A percentile compares a stretch with the other conserved stretches of the same genome.
Conservation (phyloP, 352 stramenopile species). For the Phytophthora pistaciae region DNA sequence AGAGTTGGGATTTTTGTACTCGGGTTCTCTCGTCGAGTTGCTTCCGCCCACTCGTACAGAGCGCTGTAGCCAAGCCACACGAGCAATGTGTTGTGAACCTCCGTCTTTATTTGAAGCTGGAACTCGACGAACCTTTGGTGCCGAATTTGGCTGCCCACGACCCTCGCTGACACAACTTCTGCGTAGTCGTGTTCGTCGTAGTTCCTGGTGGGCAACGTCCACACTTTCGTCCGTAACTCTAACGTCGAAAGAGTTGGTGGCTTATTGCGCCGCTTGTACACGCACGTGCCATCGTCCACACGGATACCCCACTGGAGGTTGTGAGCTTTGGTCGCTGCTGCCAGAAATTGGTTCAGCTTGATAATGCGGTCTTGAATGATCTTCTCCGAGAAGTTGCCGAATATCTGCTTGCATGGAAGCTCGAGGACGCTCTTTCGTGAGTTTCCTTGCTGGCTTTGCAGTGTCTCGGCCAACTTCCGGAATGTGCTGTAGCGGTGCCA, state of each 20-base stretch:
- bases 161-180: constrained; percentile 12
- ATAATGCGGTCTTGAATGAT: constrained; percentile 64
- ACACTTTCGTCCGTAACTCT: constrained; percentile 17
- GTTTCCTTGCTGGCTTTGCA: constrained; percentile 61
- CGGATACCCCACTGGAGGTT: constrained; percentile 67
- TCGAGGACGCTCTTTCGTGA: constrained; percentile 62
- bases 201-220: constrained; percentile 8
- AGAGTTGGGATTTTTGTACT: constrained; percentile 54
- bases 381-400: constrained; percentile 63
- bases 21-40: constrained; percentile 7
- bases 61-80: constrained; percentile 21
- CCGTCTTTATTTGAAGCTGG: constrained; percentile 21
- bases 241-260: constrained; percentile 1
- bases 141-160: constrained; percentile 18
- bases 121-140: constrained; percentile 20
- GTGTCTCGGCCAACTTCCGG: constrained; percentile 58
- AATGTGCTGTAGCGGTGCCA: constrained; percentile 73
- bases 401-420: constrained; percentile 66
- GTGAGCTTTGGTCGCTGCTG: constrained; percentile 58
- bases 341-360: constrained; percentile 69
- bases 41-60: constrained; percentile 18
- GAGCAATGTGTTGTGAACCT: constrained; percentile 17
- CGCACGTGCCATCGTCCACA: constrained; percentile 25
- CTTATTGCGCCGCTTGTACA: constrained; percentile 63
- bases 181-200: constrained; percentile 10